phyloP scores from a whole-genome alignment of 352 stramenopile genomes.

The Phytophthora constricta region DNA sequence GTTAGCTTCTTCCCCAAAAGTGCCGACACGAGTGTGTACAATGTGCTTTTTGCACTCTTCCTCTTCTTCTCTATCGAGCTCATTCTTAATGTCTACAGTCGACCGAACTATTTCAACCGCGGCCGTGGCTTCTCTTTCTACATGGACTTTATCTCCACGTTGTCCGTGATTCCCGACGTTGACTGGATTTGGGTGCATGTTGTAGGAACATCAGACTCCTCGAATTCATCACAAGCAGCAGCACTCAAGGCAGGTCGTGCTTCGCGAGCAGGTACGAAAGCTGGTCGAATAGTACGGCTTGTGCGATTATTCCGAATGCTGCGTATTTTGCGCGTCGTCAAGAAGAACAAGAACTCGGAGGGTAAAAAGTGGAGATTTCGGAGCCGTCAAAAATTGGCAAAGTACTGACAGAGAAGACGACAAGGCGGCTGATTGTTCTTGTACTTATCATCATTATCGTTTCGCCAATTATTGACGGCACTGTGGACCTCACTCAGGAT shows the following conservation, averaged over 20 bases:
- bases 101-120: constrained; percentile 80
- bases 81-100: constrained; percentile 68
- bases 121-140: constrained; percentile 91
- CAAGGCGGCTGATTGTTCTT: constrained; percentile 90
- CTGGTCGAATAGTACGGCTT: constrained; percentile 91
- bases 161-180: constrained; percentile 93
- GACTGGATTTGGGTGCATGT: constrained; percentile 83
- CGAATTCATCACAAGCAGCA: constrained; percentile 51
- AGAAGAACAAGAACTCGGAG: constrained; percentile 75
- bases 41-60: constrained; percentile 84
- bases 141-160: constrained; percentile 93
- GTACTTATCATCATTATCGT: constrained; percentile 90
- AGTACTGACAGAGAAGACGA: constrained; percentile 95
- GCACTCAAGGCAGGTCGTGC: constrained; percentile 86
- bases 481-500: constrained; percentile 70
- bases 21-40: constrained; percentile 72
- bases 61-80: constrained; percentile 82
- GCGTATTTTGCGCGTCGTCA: constrained; percentile 85
- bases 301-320: constrained; percentile 93
- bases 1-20: constrained; percentile 70
- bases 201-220: constrained; percentile 38
- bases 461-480: constrained; percentile 82
- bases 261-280: constrained; percentile 87
- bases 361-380: constrained; percentile 71
- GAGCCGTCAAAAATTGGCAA: constrained; percentile 95